Base-by-base conservation (phyloP, 495 filamentous ascomycete genomes). In the Xanthoparmelia taractica region DNA sequence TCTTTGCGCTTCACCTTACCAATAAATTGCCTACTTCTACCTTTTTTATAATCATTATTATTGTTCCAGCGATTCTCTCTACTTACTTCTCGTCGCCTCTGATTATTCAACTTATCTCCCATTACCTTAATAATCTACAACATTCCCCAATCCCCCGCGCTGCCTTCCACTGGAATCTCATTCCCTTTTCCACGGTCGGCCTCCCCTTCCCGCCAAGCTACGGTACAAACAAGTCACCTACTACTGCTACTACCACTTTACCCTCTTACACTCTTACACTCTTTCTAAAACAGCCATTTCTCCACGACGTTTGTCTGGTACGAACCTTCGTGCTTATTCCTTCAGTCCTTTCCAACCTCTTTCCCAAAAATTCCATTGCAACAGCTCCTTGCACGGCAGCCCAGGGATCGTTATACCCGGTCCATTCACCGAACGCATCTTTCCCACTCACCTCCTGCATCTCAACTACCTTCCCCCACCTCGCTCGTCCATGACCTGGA, bases 161-260 rank as follows among this genome's bases (percentile, higher is more conserved):
- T 2, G 1, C 27, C 47, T 13, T 29, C 25, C 27, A 12, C 17
- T 1, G 10, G 20, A 36, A 40, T 10, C 45, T 56, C 56, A 58
- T 59, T 61, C 29, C 13, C 8, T 45, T 33, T 59, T 54, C 55
- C 54, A 47, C 60, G 65, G 65, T 66, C 65, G 65, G 50, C 65
- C 59, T 48, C 41, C 34, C 43, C 29, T 45, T 63, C 41, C 61
- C 61, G 61, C 61, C 56, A 59, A 63, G 55, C 41, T 63, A 48
- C n/a, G n/a, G n/a, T n/a, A n/a, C n/a, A n/a, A n/a, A n/a, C 52
- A 29, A 56, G 63, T 58, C 27, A 40, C 18, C n/a, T n/a, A n/a
- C n/a, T n/a, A n/a, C n/a, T n/a, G n/a, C n/a, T 63, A 40, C 36
- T 31, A 41, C 33, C 63, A 55, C 40, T 54, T 40, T 50, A n/a